Evolutionary conservation across 495 filamentous ascomycete species (phyloP).

Genomic region (Penicillium bovifimosum): DNA sequence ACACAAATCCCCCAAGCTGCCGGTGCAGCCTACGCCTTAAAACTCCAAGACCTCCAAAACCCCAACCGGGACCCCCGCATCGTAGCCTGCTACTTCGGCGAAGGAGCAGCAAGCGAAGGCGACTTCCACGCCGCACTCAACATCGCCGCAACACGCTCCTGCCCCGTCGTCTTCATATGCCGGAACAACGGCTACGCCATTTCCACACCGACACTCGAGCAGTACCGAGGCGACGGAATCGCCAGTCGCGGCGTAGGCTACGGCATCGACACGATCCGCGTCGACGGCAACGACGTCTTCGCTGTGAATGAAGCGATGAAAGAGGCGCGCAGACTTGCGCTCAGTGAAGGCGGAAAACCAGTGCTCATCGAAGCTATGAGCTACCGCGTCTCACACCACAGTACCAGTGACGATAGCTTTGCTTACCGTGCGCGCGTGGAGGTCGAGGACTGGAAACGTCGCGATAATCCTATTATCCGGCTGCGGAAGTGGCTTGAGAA

Average conservation of each 20-base stretch:
- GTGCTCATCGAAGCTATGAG: slow-evolving; percentile 96
- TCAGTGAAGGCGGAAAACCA: slow-evolving; percentile 70
- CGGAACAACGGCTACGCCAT: slow-evolving; percentile 98
- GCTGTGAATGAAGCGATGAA: slow-evolving; percentile 83
- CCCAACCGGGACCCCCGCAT: slow-evolving; percentile 61
- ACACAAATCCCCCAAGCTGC: slow-evolving; percentile 95
- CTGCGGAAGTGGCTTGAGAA: slow-evolving; percentile 89
- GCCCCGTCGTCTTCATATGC: slow-evolving; percentile 90
- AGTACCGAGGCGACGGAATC: slow-evolving; percentile 96
- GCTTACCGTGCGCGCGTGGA: slow-evolving; percentile 91
- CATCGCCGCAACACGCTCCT: slow-evolving; percentile 88
- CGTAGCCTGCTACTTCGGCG: slow-evolving; percentile 89
- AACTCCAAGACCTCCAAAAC: slow-evolving; percentile 73
- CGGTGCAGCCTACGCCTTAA: slow-evolving; percentile 90
- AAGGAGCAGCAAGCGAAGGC: slow-evolving; percentile 95
- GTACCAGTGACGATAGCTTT: slow-evolving; percentile 95
- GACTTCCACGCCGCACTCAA: slow-evolving; percentile 98
- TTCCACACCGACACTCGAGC: slow-evolving; percentile 87
- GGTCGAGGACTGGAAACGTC: slow-evolving; percentile 95
- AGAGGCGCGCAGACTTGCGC: slow-evolving; percentile 68
- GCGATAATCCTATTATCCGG: slow-evolving; percentile 90
- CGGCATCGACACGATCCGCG: slow-evolving; percentile 92
- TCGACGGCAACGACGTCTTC: slow-evolving; percentile 97
- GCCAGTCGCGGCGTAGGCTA: slow-evolving; percentile 93
- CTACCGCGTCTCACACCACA: slow-evolving; percentile 95